phyloP scores from a whole-genome alignment of 169 alveolate genomes.

The Plasmodium blacklocki region DNA sequence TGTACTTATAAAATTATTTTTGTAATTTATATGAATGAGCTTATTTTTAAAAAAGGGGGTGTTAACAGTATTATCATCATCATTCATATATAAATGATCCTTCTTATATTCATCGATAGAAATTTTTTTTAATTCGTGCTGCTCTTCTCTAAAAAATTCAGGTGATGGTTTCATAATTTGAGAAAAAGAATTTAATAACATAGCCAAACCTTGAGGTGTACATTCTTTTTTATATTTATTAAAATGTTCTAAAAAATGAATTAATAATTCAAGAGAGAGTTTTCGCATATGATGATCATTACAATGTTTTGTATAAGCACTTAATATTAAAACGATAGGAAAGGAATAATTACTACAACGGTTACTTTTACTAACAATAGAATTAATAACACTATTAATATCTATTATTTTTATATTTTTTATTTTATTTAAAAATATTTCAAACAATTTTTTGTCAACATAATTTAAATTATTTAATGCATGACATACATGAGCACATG shows the following conservation, averaged over 20 bases:
- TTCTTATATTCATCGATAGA: conserved; percentile 4
- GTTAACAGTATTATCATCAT: no score
- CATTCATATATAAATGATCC: background rate
- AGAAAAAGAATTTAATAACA: conserved; percentile 55
- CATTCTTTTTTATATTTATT: conserved; percentile 25
- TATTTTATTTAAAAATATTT: conserved; percentile 5
- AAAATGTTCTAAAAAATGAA: conserved; percentile 24
- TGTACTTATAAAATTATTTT: no score
- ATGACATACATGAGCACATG: conserved; percentile 60
- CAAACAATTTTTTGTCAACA: conserved; percentile 46
- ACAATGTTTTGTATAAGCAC: conserved; percentile 63
- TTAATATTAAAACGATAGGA: conserved; percentile 35
- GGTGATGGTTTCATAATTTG: conserved; percentile 70
- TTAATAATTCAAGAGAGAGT: conserved; percentile 9
- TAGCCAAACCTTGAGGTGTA: conserved; percentile 58
- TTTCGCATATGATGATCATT: conserved; percentile 38
- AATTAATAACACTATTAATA: no score
- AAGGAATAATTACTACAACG: conserved; percentile 14
- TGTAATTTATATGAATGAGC: no score
- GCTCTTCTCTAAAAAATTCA: conserved; percentile 20
- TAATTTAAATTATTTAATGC: conserved; percentile 62
- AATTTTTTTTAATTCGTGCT: conserved; percentile 23
- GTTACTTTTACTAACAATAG: no score
- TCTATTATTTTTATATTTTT: conserved; percentile 5
- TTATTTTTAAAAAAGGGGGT: no score